Percentiles rank a stretch among this genome's conserved stretches.
These are phyloP conservation scores for Cyberlindnera lachancei DNA, from an alignment of 805 yeast species.

Conservation along the genomic window DNA sequence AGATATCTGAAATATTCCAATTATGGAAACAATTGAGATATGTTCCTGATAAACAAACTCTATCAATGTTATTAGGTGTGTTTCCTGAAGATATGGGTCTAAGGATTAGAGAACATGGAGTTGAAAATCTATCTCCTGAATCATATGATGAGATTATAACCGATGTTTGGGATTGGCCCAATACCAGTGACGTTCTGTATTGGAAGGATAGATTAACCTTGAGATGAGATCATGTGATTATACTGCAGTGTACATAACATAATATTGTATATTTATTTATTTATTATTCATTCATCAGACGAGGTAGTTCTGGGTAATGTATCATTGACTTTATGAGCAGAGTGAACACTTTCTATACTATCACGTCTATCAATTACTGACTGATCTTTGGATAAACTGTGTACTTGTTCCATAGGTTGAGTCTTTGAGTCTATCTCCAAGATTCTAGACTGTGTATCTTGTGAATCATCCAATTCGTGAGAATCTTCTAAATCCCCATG, in stretches of 20 bases:
- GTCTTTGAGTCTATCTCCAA: too few species aligned
- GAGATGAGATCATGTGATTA: background rate
- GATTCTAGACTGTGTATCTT: too few species aligned
- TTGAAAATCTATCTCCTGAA: conserved; percentile 6
- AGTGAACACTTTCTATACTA: too few species aligned
- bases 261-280: background rate
- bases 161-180: conserved; percentile 32
- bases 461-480: too few species aligned
- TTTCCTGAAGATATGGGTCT: conserved; percentile 22
- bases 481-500: conserved; percentile 12
- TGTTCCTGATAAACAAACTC: conserved; percentile 32
- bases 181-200: conserved; percentile 16
- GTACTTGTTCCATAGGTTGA: background rate
- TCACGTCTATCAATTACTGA: background rate
- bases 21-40: conserved; percentile 47
- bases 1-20: conserved; percentile 41
- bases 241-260: too few species aligned
- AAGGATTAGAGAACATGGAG: conserved; percentile 31
- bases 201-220: conserved; percentile 9
- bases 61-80: conserved; percentile 31
- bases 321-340: background rate
- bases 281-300: background rate
- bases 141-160: conserved; percentile 7
- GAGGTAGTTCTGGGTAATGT: too few species aligned
- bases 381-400: background rate